Conservation (phyloP, 495 filamentous ascomycete species). For the Penicillium malachiteum region DNA sequence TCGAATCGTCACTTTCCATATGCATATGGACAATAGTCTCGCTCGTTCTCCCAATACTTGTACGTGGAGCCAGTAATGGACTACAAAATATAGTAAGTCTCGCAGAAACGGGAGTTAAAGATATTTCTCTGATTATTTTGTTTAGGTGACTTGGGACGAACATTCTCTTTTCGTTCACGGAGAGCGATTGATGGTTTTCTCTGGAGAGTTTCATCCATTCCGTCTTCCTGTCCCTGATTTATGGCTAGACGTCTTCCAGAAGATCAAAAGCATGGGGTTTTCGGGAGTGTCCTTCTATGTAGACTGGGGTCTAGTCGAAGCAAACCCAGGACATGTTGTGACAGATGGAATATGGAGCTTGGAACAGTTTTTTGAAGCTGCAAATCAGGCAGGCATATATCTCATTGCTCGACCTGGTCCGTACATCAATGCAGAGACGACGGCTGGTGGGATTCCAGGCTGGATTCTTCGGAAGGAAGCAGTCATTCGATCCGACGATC, state of each 20-base stretch:
- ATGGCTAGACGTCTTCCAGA: slow-evolving; percentile 74
- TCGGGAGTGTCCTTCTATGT: slow-evolving; percentile 67
- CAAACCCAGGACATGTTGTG: slow-evolving; percentile 57
- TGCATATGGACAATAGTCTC: neutral
- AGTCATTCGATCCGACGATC: slow-evolving; percentile 52
- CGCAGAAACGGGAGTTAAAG: neutral
- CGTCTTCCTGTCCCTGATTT: slow-evolving; percentile 64
- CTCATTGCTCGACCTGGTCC: slow-evolving; percentile 65
- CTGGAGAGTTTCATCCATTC: slow-evolving; percentile 69
- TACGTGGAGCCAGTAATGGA: neutral
- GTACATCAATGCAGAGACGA: slow-evolving; percentile 64
- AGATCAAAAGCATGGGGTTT: slow-evolving; percentile 70
- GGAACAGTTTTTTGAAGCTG: slow-evolving; percentile 64
- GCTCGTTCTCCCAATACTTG: neutral
- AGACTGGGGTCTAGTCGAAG: slow-evolving; percentile 70
- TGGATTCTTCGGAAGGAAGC: slow-evolving; percentile 58
- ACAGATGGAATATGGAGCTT: slow-evolving; percentile 65
- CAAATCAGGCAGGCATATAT: slow-evolving; percentile 63
- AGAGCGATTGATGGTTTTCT: slow-evolving; percentile 63
- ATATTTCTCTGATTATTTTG: neutral
- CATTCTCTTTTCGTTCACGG: slow-evolving; percentile 65
- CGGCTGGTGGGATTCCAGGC: slow-evolving; percentile 57
- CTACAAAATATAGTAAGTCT: slow-evolving; percentile 13
- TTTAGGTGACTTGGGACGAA: slow-evolving; percentile 61
- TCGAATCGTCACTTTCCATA: neutral